A percentile compares a stretch with the other conserved stretches of the same genome.
Evolutionary conservation across 768 basidiomycete species (phyloP).

Genomic region (Dendrothele bispora): DNA sequence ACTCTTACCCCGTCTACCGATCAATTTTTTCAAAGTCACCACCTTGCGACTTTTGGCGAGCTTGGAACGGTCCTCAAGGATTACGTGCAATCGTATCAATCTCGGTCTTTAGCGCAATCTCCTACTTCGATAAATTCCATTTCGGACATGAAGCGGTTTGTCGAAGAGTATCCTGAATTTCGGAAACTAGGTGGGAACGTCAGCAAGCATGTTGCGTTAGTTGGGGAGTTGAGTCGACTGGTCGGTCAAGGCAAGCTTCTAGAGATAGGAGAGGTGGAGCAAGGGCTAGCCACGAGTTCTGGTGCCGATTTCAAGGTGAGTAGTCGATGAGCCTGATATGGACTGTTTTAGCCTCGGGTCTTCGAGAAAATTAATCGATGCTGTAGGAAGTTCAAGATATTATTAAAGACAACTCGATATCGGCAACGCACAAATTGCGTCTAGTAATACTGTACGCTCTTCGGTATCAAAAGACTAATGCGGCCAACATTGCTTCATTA

Average conservation of each 20-base stretch:
- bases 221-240: constrained; percentile 91
- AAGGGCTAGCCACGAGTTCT: constrained; percentile 90
- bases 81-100: constrained; percentile 93
- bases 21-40: constrained; percentile 89
- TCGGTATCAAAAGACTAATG: constrained; percentile 89
- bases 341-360: neutral
- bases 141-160: constrained; percentile 93
- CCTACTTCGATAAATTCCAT: constrained; percentile 90
- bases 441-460: constrained; percentile 91
- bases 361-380: neutral
- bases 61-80: constrained; percentile 87
- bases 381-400: constrained; percentile 79
- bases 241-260: constrained; percentile 85
- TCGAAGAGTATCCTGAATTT: constrained; percentile 98
- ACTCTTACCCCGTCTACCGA: constrained; percentile 90
- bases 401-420: constrained; percentile 64
- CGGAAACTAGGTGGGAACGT: constrained; percentile 96
- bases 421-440: constrained; percentile 82
- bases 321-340: constrained; percentile 1
- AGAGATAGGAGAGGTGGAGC: constrained; percentile 92
- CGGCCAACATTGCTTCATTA: constrained; percentile 76
- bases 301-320: constrained; percentile 85
- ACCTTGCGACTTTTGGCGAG: constrained; percentile 94
- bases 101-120: constrained; percentile 72
- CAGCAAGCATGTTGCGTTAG: constrained; percentile 96